These are phyloP conservation scores for Pythium phragmitis DNA, from an alignment of 352 stramenopile species.

Conservation along the genomic window DNA sequence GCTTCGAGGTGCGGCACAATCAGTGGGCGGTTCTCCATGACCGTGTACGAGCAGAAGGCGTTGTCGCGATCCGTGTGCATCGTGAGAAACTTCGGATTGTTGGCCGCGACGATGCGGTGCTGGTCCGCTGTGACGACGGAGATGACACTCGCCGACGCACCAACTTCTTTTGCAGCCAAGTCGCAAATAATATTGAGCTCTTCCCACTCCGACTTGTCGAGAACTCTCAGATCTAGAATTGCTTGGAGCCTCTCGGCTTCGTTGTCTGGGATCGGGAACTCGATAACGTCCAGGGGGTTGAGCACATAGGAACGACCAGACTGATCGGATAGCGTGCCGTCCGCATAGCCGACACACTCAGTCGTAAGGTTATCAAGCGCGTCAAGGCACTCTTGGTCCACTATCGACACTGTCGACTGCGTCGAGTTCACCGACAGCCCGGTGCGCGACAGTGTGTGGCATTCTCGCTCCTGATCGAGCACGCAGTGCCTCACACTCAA, in stretches of 20 bases:
- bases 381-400: slow-evolving; percentile 40
- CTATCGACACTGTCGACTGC: background rate
- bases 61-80: slow-evolving; percentile 43
- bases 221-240: slow-evolving; percentile 30
- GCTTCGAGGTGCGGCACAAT: slow-evolving; percentile 52
- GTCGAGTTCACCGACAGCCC: slow-evolving; percentile 16
- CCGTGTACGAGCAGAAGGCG: slow-evolving; percentile 58
- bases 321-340: background rate
- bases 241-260: background rate
- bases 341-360: background rate
- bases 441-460: background rate
- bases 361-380: slow-evolving; percentile 11
- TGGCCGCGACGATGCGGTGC: slow-evolving; percentile 45
- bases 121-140: slow-evolving; percentile 57
- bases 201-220: slow-evolving; percentile 34
- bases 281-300: background rate
- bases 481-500: slow-evolving; percentile 19
- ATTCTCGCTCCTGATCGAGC: slow-evolving; percentile 16
- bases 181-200: slow-evolving; percentile 69
- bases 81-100: slow-evolving; percentile 33
- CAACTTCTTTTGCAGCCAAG: slow-evolving; percentile 41
- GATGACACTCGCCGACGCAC: slow-evolving; percentile 38
- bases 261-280: background rate
- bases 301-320: background rate
- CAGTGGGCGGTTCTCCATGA: slow-evolving; percentile 54